A percentile compares a stretch with the other conserved stretches of the same genome.
phyloP scores from a whole-genome alignment of 768 basidiomycete genomes.

The Amylocystis lapponica region DNA sequence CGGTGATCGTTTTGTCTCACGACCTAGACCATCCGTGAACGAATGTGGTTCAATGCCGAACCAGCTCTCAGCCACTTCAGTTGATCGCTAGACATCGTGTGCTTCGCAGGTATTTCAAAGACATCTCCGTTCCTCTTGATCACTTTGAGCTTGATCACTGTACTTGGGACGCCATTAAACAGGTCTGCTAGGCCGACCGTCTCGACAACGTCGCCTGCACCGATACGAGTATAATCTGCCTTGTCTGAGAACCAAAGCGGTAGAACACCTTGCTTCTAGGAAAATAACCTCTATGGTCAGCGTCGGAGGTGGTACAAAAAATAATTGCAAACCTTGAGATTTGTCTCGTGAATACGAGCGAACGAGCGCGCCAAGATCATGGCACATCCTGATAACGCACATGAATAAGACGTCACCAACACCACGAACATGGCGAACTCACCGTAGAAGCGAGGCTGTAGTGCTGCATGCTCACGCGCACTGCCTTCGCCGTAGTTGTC shows the following conservation, averaged over 20 bases:
- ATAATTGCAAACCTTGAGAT: slow-evolving; percentile 64
- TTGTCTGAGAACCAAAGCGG: slow-evolving; percentile 93
- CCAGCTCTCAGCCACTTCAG: slow-evolving; percentile 87
- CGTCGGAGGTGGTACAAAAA: not conserved
- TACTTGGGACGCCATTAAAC: slow-evolving; percentile 38
- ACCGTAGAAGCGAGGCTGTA: slow-evolving; percentile 95
- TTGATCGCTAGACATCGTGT: slow-evolving; percentile 90
- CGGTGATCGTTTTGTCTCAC: not conserved
- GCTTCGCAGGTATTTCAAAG: slow-evolving; percentile 68
- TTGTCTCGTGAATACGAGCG: slow-evolving; percentile 97
- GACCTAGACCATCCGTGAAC: slow-evolving; percentile 39
- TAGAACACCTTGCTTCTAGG: slow-evolving; percentile 92
- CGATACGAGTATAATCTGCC: slow-evolving; percentile 78
- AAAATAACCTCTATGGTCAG: not conserved
- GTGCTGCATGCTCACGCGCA: slow-evolving; percentile 94
- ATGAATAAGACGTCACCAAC: too few species aligned
- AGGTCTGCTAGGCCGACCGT: slow-evolving; percentile 78
- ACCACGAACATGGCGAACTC: slow-evolving; percentile 9
- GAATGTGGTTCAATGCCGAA: slow-evolving; percentile 86
- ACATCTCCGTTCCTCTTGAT: slow-evolving; percentile 56
- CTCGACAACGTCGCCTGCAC: slow-evolving; percentile 74
- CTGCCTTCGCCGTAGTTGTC: slow-evolving; percentile 98
- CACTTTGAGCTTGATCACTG: slow-evolving; percentile 50
- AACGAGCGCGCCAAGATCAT: slow-evolving; percentile 91
- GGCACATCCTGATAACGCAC: slow-evolving; percentile 59